phyloP scores from a whole-genome alignment of 495 filamentous ascomycete genomes.

The Talaromyces proteolyticus region DNA sequence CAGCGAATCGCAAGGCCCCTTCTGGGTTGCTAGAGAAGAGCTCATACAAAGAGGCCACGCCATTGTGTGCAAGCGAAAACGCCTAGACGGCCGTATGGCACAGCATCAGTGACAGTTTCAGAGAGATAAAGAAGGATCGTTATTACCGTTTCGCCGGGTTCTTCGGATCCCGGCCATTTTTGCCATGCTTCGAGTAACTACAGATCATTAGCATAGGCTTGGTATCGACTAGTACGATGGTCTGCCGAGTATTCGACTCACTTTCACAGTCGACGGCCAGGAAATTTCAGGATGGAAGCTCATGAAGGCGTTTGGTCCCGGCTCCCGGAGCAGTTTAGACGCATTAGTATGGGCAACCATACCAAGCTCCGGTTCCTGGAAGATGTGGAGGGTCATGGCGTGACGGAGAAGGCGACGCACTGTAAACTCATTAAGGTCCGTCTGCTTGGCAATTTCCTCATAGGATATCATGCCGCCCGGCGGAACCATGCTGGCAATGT shows the following conservation, averaged over 20 bases:
- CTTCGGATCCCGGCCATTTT: constrained; percentile 8
- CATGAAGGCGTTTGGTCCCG: too few relatives aligned
- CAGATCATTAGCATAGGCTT: too few relatives aligned
- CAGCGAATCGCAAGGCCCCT: constrained; percentile 41
- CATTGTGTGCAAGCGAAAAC: constrained; percentile 12
- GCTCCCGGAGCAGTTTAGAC: constrained; percentile 16
- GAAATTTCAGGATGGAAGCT: too few relatives aligned
- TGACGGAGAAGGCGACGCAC: constrained; percentile 14
- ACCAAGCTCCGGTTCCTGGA: constrained; percentile 8
- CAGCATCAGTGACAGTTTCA: too few relatives aligned
- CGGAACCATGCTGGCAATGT: not conserved
- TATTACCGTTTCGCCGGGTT: constrained; percentile 6
- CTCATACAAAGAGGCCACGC: constrained; percentile 10
- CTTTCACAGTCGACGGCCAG: not conserved
- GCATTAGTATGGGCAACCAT: constrained; percentile 14
- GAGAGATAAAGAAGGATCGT: too few relatives aligned
- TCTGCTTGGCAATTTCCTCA: not conserved
- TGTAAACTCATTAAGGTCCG: constrained; percentile 7
- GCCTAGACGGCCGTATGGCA: too few relatives aligned
- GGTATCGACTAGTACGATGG: too few relatives aligned
- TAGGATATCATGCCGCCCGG: not conserved
- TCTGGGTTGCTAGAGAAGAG: constrained; percentile 13
- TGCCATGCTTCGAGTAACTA: not conserved
- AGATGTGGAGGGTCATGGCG: constrained; percentile 14
- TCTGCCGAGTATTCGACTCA: constrained; percentile 1